A percentile compares a stretch with the other conserved stretches of the same genome.
Conservation (phyloP, 768 basidiomycete genomes). For the Boletus bicolor region DNA sequence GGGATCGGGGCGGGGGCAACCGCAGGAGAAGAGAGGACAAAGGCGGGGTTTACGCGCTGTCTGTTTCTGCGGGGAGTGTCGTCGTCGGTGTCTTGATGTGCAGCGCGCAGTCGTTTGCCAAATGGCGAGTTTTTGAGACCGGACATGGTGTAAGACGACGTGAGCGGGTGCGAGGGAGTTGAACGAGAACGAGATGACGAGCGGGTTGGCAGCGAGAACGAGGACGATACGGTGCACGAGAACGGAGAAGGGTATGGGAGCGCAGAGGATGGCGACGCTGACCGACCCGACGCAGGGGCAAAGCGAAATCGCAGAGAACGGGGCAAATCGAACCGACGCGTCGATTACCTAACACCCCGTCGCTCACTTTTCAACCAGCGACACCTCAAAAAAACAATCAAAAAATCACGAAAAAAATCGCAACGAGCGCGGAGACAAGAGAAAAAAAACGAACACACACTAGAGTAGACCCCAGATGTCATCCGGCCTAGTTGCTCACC, state of each 20-base stretch:
- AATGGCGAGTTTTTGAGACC: conserved; percentile 82
- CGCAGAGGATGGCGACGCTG: conserved; percentile 1
- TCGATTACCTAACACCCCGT: conserved; percentile 29
- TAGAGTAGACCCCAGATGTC: not conserved
- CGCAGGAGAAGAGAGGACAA: conserved; percentile 39
- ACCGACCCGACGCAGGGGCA: conserved; percentile 26
- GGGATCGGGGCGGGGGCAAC: conserved; percentile 47
- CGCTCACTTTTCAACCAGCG: conserved; percentile 26
- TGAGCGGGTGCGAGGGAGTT: not conserved
- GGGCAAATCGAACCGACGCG: conserved; percentile 26
- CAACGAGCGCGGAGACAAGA: not conserved
- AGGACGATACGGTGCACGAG: not conserved
- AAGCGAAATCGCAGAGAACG: conserved; percentile 16
- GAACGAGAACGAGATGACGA: conserved; percentile 1
- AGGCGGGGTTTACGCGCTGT: conserved; percentile 52
- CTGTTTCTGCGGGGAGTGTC: conserved; percentile 52
- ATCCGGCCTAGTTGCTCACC: conserved; percentile 13
- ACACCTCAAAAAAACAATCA: conserved; percentile 5
- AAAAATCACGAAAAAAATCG: conserved; percentile 7
- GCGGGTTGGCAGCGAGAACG: not conserved
- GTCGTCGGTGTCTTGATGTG: conserved; percentile 56
- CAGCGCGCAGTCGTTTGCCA: conserved; percentile 76
- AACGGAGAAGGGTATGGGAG: not conserved
- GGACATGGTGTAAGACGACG: conserved; percentile 45
- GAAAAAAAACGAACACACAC: not conserved